Percentiles rank a stretch among this genome's conserved stretches.
phyloP scores from a whole-genome alignment of 2,329 filamentous ascomycete genomes.

The Fusarium austroafricanum region DNA sequence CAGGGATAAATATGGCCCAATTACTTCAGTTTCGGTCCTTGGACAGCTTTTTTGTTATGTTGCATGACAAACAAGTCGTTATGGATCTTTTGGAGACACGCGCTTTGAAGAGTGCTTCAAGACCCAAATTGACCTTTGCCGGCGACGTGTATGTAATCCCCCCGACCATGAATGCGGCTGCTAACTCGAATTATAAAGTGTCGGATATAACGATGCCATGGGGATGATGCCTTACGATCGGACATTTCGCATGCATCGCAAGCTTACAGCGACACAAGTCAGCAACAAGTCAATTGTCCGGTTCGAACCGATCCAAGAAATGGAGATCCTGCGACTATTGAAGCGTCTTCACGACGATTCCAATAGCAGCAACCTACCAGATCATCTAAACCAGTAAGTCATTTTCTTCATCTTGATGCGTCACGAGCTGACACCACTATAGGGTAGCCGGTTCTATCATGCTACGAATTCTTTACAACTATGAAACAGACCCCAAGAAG shows the following conservation, averaged over 20 bases:
- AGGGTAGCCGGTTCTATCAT: conserved; percentile 20
- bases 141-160: conserved; percentile 5
- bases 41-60: conserved; percentile 53
- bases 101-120: conserved; percentile 12
- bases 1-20: conserved; percentile 51
- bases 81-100: conserved; percentile 32
- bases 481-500: neutral
- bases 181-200: neutral
- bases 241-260: conserved; percentile 13
- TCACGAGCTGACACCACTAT: accelerated
- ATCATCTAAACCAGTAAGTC: conserved; percentile 9
- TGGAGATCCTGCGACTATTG: neutral
- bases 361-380: neutral
- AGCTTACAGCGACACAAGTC: conserved; percentile 23
- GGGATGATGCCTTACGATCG: conserved; percentile 24
- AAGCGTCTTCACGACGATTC: neutral
- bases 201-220: conserved; percentile 18
- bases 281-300: conserved; percentile 14
- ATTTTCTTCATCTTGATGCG: accelerated
- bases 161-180: neutral
- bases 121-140: conserved; percentile 7
- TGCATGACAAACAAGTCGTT: conserved; percentile 52
- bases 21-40: conserved; percentile 54
- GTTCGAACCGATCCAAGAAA: conserved; percentile 11
- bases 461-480: conserved; percentile 21